phyloP scores from a whole-genome alignment of 768 basidiomycete species.

The Tephrocybe rancida region DNA sequence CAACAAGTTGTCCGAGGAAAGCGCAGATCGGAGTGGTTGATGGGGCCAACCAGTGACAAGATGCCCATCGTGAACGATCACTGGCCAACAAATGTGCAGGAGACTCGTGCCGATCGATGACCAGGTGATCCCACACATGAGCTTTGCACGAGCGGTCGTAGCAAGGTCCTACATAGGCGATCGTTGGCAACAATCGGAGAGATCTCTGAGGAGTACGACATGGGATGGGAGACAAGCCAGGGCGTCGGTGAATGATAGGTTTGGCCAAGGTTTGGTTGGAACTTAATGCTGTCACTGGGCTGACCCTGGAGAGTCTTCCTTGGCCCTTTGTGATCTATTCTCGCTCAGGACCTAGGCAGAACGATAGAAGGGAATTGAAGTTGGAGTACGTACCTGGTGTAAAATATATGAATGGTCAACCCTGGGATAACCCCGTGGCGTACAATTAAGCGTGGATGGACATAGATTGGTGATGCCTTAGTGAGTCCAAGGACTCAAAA shows the following conservation, averaged over 20 bases:
- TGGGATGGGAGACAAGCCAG: neutral
- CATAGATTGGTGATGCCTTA: conserved; percentile 12
- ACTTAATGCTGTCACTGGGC: neutral
- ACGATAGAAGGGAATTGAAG: neutral
- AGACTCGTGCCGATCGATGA: conserved; percentile 1
- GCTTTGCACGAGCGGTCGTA: too few relatives aligned
- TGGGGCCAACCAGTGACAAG: neutral
- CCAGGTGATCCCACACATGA: conserved; percentile 6
- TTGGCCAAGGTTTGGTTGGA: neutral
- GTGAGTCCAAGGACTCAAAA: neutral
- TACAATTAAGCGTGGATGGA: neutral
- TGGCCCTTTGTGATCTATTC: neutral
- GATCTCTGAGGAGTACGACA: too few relatives aligned
- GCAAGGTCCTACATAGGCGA: too few relatives aligned
- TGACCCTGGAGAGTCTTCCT: neutral
- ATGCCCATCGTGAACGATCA: conserved; percentile 2
- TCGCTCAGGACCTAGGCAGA: neutral
- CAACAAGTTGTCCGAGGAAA: conserved; percentile 1
- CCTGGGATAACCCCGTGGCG: neutral
- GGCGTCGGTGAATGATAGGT: too few relatives aligned
- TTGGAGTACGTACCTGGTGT: neutral
- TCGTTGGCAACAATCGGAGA: too few relatives aligned
- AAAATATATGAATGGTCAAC: too few relatives aligned
- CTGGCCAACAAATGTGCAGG: conserved; percentile 5
- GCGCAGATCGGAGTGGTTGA: conserved; percentile 2